Evolutionary conservation across 2,329 filamentous ascomycete genomes (phyloP).

Genomic region (Zarea fungicola): DNA sequence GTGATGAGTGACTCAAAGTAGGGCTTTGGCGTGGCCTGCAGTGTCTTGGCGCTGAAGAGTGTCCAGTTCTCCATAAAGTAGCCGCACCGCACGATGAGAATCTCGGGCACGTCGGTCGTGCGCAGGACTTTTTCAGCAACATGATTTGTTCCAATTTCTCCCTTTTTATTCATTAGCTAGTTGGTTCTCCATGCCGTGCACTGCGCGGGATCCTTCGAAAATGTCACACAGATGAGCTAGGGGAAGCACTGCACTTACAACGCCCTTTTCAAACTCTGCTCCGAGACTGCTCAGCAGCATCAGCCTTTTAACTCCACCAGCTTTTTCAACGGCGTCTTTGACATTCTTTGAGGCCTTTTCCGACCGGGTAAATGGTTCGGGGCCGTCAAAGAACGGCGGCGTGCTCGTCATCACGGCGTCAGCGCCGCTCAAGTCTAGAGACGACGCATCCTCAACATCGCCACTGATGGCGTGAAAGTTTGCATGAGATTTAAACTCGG

Average conservation of each 20-base stretch:
- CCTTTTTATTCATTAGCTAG: conserved; percentile 22
- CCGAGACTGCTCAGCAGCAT: conserved; percentile 28
- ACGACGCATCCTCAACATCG: conserved; percentile 18
- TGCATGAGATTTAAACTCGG: conserved; percentile 17
- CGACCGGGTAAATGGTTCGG: conserved; percentile 14
- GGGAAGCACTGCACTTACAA: conserved; percentile 20
- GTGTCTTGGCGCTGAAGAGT: conserved; percentile 18
- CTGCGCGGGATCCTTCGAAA: too few relatives aligned
- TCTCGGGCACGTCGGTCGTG: conserved; percentile 15
- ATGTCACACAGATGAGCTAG: too few relatives aligned
- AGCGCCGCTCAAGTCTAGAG: conserved; percentile 20
- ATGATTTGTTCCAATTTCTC: conserved; percentile 32
- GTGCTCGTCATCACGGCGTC: conserved; percentile 21
- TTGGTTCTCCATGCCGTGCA: too few relatives aligned
- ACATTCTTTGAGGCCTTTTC: conserved; percentile 19
- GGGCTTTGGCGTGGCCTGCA: conserved; percentile 21
- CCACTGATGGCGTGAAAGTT: conserved; percentile 21
- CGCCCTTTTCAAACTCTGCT: conserved; percentile 27
- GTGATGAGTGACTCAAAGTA: conserved; percentile 31
- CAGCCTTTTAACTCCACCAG: conserved; percentile 23
- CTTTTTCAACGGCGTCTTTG: conserved; percentile 21
- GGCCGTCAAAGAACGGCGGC: conserved; percentile 18
- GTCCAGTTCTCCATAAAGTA: conserved; percentile 39
- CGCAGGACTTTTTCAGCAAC: conserved; percentile 25
- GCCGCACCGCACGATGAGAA: conserved; percentile 27